Base-by-base conservation (phyloP, 768 basidiomycete species). In the Suillus cothurnatus region DNA sequence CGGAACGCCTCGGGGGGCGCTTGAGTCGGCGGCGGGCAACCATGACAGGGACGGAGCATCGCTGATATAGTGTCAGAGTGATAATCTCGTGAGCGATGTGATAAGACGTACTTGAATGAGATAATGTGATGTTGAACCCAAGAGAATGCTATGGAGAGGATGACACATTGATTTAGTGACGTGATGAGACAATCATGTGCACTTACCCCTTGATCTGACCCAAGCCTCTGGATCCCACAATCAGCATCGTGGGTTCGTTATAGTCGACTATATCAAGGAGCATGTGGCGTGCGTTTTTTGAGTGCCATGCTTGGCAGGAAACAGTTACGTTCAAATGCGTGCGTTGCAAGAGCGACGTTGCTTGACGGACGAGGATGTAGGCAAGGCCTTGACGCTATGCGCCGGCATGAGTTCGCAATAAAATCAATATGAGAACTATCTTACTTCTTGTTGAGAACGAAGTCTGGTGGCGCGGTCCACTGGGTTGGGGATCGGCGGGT, bases 21-120 rank as follows among this genome's bases (percentile, higher is more conserved):
- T 93, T 94, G 75, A 97, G 88, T 15, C 95, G 84, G 61, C 95
- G 88, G 61, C 95, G 93, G 6, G 95, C 94, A 61, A 97, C 94
- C 95, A 98, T 97, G 62, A 97, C 95, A 0, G 96, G 95, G 0
- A 97, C 95, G 19, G 94, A 94, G 67, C 94, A 96, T 78, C 94
- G 95, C 84, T 94, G 74, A 7, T 61, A 57, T 36, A 39, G 19
- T 39, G n/a, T 61, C 31, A 34, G 6, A 4, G 11, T 28, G 52
- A 2, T 9, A 59, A 26, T 39, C 17, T 39, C 57, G 15, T 6
- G 41, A 41, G 38, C 43, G 52, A 38, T 49, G 11, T 19, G 41
- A 23, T 59, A 63, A 59, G 63, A 69, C 78, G 68, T 65, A 89
- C 88, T 82, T 94, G 91, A 53, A 94, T 92, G 56, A 95, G 86